Base-by-base conservation (phyloP, 768 basidiomycete species). In the Hypsizygus marmoreus region DNA sequence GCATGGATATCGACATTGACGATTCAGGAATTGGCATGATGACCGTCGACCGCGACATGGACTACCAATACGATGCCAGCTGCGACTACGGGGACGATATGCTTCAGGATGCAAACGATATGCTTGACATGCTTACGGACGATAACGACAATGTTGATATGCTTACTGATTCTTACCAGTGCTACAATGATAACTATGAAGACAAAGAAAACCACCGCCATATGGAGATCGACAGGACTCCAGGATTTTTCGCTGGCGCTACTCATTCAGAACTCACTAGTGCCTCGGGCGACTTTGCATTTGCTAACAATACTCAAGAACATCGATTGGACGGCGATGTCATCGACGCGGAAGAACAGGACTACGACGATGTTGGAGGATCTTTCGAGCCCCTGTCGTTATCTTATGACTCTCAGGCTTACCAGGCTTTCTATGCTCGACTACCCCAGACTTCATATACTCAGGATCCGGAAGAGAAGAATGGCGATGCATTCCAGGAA, bases 11-110 rank as follows among this genome's bases (percentile, higher is more conserved):
- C 16, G 39, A 39, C 24, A 19, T 45, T 6, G 48, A 57, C 14
- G 59, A 59, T 53, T 65, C 63, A 11, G 62, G 60, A 9, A 49
- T 64, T 28, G 54, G 50, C 5, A 40, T 60, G 32, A 46, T 43
- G 45, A 19, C 36, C 8, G 40, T 40, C 20, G 39, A 47, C 10
- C 24, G 16, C n/a, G 44, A 49, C 26, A 30, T 29, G 17, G 26
- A 32, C 16, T 36, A 34, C 10, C 36, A 40, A 19, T 36, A 57
- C 30, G 45, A 24, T 7, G 35, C 49, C 40, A 3, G 32, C 10
- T n/a, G n/a, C n/a, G n/a, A n/a, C n/a, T n/a, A 33, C 19, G 35
- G 22, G 43, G 32, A 37, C 23, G 39, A 31, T 4, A 13, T 38
- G 19, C 16, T 44, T 11, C 38, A 29, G 8, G 39, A 40, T 13